Evolutionary conservation across 139 green algal species (phyloP).

Genomic region (Astrephomene gubernaculifera): DNA sequence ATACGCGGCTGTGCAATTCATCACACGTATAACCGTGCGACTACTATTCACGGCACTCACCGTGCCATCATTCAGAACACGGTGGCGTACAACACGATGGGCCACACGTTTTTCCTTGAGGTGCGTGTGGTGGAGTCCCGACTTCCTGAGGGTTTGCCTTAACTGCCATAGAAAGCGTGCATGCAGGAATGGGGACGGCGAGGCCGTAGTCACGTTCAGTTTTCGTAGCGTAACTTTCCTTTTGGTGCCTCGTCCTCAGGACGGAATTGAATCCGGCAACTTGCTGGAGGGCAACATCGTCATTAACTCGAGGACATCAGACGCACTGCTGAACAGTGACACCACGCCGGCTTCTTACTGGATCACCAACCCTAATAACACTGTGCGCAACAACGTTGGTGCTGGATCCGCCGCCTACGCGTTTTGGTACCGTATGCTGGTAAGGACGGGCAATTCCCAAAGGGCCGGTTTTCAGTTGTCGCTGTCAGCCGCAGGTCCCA

Average conservation of each 20-base stretch:
- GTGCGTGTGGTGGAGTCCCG: no score
- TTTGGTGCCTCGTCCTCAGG: conserved; percentile 10
- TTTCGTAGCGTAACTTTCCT: no score
- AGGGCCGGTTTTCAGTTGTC: no score
- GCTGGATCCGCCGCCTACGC: conserved; percentile 55
- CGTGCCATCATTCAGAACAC: conserved; percentile 59
- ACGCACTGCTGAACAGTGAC: conserved; percentile 78
- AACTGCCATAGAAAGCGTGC: neutral
- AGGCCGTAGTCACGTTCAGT: no score
- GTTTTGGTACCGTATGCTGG: conserved; percentile 62
- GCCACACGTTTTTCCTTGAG: conserved; percentile 75
- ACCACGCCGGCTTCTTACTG: conserved; percentile 83
- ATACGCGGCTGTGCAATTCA: conserved; percentile 67
- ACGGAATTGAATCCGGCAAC: conserved; percentile 55
- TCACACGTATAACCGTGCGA: conserved; percentile 73
- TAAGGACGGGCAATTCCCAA: no score
- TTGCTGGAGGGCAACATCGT: conserved; percentile 74
- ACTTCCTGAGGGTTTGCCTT: no score
- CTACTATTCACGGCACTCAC: conserved; percentile 76
- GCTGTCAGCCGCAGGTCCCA: neutral
- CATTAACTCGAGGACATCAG: conserved; percentile 64
- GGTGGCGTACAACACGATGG: conserved; percentile 74
- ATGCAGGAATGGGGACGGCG: no score
- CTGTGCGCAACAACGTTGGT: conserved; percentile 42
- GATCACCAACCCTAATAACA: conserved; percentile 88